Conservation (phyloP, 2,329 filamentous ascomycete species). For the Fusarium liriodendri region DNA sequence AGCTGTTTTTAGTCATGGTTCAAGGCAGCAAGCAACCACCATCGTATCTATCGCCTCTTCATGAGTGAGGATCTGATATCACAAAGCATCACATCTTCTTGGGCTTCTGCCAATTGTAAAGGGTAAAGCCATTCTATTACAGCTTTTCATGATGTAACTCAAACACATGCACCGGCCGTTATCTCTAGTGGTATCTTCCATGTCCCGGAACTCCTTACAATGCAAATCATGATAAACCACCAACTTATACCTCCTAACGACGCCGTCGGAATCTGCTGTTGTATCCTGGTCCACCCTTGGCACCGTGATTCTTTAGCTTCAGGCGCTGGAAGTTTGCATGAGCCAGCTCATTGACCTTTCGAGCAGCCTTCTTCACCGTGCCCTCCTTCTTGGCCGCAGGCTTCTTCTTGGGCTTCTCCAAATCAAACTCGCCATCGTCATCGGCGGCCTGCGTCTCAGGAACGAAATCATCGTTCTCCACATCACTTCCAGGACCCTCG, state of each 20-base stretch:
- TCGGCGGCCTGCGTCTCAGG: slow-evolving; percentile 43
- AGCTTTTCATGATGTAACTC: neutral
- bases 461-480: slow-evolving; percentile 51
- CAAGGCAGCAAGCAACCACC: neutral
- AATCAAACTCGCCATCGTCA: slow-evolving; percentile 33
- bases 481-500: slow-evolving; percentile 45
- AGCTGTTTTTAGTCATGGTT: neutral
- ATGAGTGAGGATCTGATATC: neutral
- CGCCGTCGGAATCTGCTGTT: slow-evolving; percentile 69
- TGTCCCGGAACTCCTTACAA: slow-evolving; percentile 21
- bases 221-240: slow-evolving; percentile 24
- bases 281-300: slow-evolving; percentile 70
- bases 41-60: neutral
- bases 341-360: slow-evolving; percentile 73
- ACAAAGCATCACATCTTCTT: neutral
- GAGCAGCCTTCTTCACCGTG: slow-evolving; percentile 62
- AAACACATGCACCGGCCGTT: slow-evolving; percentile 4
- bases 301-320: slow-evolving; percentile 70
- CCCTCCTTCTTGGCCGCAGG: slow-evolving; percentile 52
- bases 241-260: slow-evolving; percentile 35
- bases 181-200: slow-evolving; percentile 30
- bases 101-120: neutral
- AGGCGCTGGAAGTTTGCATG: slow-evolving; percentile 75
- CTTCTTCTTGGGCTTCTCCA: slow-evolving; percentile 33
- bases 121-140: neutral